Conservation (phyloP, 2,329 filamentous ascomycete species). For the Cladorrhinum sp. region DNA sequence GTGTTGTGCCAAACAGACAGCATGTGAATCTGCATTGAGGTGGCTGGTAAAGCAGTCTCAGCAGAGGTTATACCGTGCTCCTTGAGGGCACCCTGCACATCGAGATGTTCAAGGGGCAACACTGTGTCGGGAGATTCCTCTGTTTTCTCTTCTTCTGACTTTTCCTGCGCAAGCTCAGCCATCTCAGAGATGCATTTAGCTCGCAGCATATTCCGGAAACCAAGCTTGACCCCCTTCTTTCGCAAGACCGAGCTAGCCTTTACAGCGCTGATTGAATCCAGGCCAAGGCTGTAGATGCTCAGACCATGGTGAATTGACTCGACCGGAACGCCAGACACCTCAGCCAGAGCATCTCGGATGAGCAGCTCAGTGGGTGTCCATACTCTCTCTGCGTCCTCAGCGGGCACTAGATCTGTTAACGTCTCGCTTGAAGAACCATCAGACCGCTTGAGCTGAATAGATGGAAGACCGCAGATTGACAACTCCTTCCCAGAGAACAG, state of each 20-base stretch:
- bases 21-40: constrained; percentile 79
- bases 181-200: constrained; percentile 65
- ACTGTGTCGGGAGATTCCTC: neutral
- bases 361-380: constrained; percentile 37
- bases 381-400: neutral
- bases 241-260: constrained; percentile 72
- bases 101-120: constrained; percentile 31
- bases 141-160: neutral
- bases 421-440: neutral
- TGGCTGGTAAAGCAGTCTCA: constrained; percentile 62
- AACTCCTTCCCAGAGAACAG: constrained; percentile 49
- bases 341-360: constrained; percentile 49
- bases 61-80: constrained; percentile 39
- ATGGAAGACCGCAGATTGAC: constrained; percentile 63
- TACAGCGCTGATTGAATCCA: constrained; percentile 91
- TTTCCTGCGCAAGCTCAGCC: constrained; percentile 34
- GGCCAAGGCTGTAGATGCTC: constrained; percentile 77
- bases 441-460: constrained; percentile 33
- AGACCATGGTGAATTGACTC: constrained; percentile 57
- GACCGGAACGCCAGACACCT: constrained; percentile 59
- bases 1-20: constrained; percentile 72
- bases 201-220: constrained; percentile 68
- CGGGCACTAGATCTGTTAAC: neutral
- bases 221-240: constrained; percentile 58
- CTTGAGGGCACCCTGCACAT: constrained; percentile 38